Evolutionary conservation across 1,284 basidiomycete genomes (phyloP).

Genomic region (Macrocystidia cucumis): DNA sequence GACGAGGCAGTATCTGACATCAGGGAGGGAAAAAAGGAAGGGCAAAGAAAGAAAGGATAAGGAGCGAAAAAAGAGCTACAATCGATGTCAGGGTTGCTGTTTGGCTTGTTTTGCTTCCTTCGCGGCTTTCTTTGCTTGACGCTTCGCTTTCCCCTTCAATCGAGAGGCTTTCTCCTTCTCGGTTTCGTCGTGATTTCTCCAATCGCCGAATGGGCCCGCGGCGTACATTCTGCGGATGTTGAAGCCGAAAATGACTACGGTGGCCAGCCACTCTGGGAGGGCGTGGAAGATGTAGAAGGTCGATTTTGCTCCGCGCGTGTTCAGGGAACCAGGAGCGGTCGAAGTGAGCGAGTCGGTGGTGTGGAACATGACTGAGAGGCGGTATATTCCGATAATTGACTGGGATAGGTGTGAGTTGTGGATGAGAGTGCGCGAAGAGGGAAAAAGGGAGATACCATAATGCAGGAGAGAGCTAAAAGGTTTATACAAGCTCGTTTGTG

Average conservation of each 20-base stretch:
- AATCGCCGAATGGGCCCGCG: slow-evolving; percentile 28
- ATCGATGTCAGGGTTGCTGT: too few relatives aligned
- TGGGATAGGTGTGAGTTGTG: slow-evolving; percentile 7
- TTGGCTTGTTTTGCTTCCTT: not conserved
- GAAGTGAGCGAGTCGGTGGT: slow-evolving; percentile 24
- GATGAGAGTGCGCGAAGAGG: not conserved
- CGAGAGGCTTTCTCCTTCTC: slow-evolving; percentile 16
- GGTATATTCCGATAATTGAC: slow-evolving; percentile 27
- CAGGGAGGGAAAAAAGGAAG: too few relatives aligned
- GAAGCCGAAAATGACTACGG: slow-evolving; percentile 20
- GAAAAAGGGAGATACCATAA: not conserved
- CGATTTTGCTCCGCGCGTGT: slow-evolving; percentile 25
- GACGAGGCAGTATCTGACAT: too few relatives aligned
- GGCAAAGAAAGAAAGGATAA: too few relatives aligned
- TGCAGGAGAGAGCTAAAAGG: not conserved
- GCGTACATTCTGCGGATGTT: slow-evolving; percentile 29
- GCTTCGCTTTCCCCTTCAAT: slow-evolving; percentile 4
- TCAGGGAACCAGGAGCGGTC: slow-evolving; percentile 23
- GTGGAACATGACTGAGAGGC: slow-evolving; percentile 30
- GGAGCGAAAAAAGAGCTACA: too few relatives aligned
- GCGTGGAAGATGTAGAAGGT: slow-evolving; percentile 37
- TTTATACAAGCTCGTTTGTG: slow-evolving; percentile 7
- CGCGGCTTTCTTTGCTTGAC: slow-evolving; percentile 1
- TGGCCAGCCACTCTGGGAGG: slow-evolving; percentile 32
- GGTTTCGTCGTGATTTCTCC: slow-evolving; percentile 19